Evolutionary conservation across 192 early-diverging fungal species (phyloP).

Genomic region (Coemansia sp.): DNA sequence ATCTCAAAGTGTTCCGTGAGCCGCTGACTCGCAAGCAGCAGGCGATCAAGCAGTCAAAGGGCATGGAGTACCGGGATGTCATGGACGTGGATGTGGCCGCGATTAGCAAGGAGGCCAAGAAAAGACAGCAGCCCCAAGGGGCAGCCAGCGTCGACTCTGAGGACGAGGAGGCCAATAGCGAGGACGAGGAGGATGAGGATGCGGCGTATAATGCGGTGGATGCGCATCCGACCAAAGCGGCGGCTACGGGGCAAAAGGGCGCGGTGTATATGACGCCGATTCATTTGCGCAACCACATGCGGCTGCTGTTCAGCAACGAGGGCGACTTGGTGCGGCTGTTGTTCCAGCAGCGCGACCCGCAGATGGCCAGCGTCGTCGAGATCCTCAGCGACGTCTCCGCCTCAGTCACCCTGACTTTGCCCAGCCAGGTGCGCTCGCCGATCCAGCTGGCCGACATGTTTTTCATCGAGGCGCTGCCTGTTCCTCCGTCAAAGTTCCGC

Average conservation of each 20-base stretch:
- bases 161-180: conserved; percentile 52
- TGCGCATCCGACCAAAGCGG: conserved; percentile 26
- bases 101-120: conserved; percentile 25
- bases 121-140: conserved; percentile 11
- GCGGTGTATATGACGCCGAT: conserved; percentile 66
- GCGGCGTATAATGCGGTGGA: conserved; percentile 25
- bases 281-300: conserved; percentile 78
- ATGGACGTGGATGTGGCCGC: conserved; percentile 26
- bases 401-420: conserved; percentile 36
- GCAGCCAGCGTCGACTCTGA: conserved; percentile 4
- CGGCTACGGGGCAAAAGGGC: neutral
- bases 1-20: conserved; percentile 83
- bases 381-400: conserved; percentile 11
- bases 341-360: conserved; percentile 72
- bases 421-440: conserved; percentile 47
- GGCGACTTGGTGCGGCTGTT: conserved; percentile 72
- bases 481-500: conserved; percentile 92
- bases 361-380: conserved; percentile 28
- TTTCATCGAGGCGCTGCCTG: conserved; percentile 89
- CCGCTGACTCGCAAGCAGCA: conserved; percentile 68
- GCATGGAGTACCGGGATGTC: conserved; percentile 53
- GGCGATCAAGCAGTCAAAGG: conserved; percentile 60
- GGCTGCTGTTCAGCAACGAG: conserved; percentile 79
- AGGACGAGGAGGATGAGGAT: conserved; percentile 30
- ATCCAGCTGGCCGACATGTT: conserved; percentile 76